Evolutionary conservation across 2,329 filamentous ascomycete genomes (phyloP), one percentile per base, ranked within the genome.

Genomic region (Talaromyces sp.): DNA sequence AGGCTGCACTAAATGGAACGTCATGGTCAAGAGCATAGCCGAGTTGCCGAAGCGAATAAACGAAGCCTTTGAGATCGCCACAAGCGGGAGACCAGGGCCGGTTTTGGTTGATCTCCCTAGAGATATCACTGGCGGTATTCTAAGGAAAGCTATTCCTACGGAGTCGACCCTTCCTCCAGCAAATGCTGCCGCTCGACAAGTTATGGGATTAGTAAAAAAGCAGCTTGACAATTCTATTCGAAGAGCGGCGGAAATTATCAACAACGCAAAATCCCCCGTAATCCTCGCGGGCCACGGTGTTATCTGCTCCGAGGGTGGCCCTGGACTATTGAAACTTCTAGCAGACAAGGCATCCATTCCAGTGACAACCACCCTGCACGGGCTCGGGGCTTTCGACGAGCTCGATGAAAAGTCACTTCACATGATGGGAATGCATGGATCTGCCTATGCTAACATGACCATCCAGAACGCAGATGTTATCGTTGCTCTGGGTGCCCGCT

Each of bases 351-450:
- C 88, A 32, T 89, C 87, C 62, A 96, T 98, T 66, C 95, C 95
- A 55, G 95, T 99, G 49, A 97, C 93, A 14, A 98, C 95, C 29
- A 97, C 95, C 58, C 87, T 99, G 6, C 93, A 96, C 70, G 95
- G 93, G 68, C 86, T 99, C 8, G 95, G 95, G 69, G 91, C 86
- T 24, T 98, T 89, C 67, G 93, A 98, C 70, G 95, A 98, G 80
- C 84, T 95, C 11, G 91, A 98, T 71, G 86, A 91, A 66, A 97
- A 96, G 84, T 89, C 93, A 50, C 84, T 98, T 57, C 93, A 98
- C 80, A 99, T 99, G 95, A 86, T 98, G 27, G 95, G 95, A 66
- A 98, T 98, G 93, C 93, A 98, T 81, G 95, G 95, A 63, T 89
- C 93, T 8, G 93, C 92, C 9, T 99, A 96, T 71, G 95, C 95